These are phyloP conservation scores for Wickerhamiella parazyma DNA, from an alignment of 805 yeast species.

Conservation along the genomic window DNA sequence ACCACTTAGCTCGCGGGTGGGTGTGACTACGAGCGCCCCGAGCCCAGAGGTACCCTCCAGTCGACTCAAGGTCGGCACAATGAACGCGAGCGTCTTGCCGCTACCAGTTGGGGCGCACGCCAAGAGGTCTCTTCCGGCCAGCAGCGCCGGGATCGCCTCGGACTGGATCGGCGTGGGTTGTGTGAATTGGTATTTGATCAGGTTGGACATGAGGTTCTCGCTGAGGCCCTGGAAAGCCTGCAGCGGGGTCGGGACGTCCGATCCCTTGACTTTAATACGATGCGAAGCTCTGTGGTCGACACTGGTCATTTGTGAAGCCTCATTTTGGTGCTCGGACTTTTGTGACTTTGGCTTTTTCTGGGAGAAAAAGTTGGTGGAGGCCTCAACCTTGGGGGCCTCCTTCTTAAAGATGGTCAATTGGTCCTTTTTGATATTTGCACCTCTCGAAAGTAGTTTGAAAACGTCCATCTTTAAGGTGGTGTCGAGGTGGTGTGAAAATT, in stretches of 20 bases:
- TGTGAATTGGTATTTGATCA: conserved; percentile 55
- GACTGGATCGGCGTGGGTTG: conserved; percentile 91
- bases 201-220: conserved; percentile 42
- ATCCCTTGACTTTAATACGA: conserved; percentile 58
- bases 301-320: conserved; percentile 8
- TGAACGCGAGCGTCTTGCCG: conserved; percentile 87
- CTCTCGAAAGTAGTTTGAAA: conserved; percentile 70
- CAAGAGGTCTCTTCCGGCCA: conserved; percentile 59
- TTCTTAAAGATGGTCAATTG: conserved; percentile 20
- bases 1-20: conserved; percentile 85
- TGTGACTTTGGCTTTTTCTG: conserved; percentile 19
- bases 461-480: conserved; percentile 37
- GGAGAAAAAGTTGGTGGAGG: conserved; percentile 75
- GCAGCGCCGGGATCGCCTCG: conserved; percentile 68
- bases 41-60: conserved; percentile 19
- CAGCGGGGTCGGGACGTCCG: conserved; percentile 80
- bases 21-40: conserved; percentile 70
- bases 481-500: conserved; percentile 10
- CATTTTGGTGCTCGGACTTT: not conserved
- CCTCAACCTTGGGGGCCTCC: conserved; percentile 14
- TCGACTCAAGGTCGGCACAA: conserved; percentile 65
- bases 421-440: conserved; percentile 53
- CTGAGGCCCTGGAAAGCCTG: conserved; percentile 79
- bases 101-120: conserved; percentile 99
- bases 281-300: conserved; percentile 10